These are phyloP conservation scores for Xylariaceae sp. DNA, from an alignment of 2,329 filamentous ascomycete genomes.

Conservation along the genomic window DNA sequence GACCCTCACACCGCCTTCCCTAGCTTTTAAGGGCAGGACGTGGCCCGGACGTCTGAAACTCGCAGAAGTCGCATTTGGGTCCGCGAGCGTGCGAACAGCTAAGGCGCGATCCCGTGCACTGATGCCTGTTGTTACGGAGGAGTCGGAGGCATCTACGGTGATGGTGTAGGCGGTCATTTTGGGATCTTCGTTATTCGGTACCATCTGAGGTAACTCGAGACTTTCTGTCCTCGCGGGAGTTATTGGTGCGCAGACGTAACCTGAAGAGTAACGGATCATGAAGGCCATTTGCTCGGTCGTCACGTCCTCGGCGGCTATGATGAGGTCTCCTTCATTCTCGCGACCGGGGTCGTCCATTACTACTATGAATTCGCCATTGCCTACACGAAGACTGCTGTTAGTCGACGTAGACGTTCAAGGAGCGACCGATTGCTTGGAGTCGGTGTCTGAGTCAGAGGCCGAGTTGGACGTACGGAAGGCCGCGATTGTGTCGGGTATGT, in stretches of 20 bases:
- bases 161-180: constrained; percentile 92
- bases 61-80: constrained; percentile 50
- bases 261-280: constrained; percentile 86
- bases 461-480: constrained; percentile 54
- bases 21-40: constrained; percentile 78
- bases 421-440: neutral
- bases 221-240: constrained; percentile 62
- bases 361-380: constrained; percentile 85
- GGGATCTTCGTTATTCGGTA: constrained; percentile 67
- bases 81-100: constrained; percentile 74
- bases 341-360: constrained; percentile 89
- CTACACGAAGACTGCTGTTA: constrained; percentile 36
- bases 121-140: constrained; percentile 81
- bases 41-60: constrained; percentile 83
- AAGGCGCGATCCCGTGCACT: constrained; percentile 81
- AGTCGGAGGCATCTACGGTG: constrained; percentile 74
- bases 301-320: constrained; percentile 82
- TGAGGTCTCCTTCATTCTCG: constrained; percentile 97
- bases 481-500: constrained; percentile 60
- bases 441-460: neutral
- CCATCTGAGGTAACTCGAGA: constrained; percentile 87
- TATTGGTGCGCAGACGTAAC: constrained; percentile 87
- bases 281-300: constrained; percentile 93
- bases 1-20: constrained; percentile 74
- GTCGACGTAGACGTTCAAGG: neutral